Conservation (phyloP, 2,329 filamentous ascomycete genomes). For the Colletotrichum gigasporum region DNA sequence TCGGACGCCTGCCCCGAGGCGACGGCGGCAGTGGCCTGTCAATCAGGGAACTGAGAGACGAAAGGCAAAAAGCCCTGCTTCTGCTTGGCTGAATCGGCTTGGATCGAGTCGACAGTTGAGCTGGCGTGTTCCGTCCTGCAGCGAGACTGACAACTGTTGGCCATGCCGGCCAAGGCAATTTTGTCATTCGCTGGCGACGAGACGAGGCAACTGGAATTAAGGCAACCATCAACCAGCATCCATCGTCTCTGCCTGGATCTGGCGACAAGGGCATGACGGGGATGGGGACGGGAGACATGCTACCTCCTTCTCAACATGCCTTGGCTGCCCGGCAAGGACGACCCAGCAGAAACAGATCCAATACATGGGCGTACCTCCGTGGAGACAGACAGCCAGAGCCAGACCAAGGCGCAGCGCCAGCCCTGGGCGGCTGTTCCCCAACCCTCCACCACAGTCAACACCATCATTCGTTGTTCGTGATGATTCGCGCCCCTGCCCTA, state of each 20-base stretch:
- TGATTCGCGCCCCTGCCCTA: not conserved
- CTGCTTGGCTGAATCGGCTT: not conserved
- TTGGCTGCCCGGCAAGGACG: not conserved
- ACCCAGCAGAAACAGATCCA: constrained; percentile 6
- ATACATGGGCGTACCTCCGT: not conserved
- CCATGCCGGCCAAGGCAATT: not conserved
- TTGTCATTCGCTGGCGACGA: constrained; percentile 10
- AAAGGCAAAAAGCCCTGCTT: not conserved
- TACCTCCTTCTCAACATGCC: no score
- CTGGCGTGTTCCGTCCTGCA: not conserved
- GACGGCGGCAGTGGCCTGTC: not conserved
- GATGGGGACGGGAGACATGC: constrained; percentile 1
- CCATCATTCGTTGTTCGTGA: not conserved
- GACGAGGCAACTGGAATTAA: constrained; percentile 23
- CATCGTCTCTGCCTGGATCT: constrained; percentile 22
- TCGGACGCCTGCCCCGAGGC: not conserved
- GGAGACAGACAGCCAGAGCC: constrained; percentile 1
- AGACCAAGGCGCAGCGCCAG: constrained; percentile 16
- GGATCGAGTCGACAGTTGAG: not conserved
- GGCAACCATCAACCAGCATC: constrained; percentile 4
- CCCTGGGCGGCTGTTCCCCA: constrained; percentile 19
- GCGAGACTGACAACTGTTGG: not conserved
- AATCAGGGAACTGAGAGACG: not conserved
- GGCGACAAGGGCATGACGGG: not conserved
- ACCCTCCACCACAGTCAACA: constrained; percentile 1